Conservation (phyloP, 164 flowering plant genomes). For the Nymphaea colorata region DNA sequence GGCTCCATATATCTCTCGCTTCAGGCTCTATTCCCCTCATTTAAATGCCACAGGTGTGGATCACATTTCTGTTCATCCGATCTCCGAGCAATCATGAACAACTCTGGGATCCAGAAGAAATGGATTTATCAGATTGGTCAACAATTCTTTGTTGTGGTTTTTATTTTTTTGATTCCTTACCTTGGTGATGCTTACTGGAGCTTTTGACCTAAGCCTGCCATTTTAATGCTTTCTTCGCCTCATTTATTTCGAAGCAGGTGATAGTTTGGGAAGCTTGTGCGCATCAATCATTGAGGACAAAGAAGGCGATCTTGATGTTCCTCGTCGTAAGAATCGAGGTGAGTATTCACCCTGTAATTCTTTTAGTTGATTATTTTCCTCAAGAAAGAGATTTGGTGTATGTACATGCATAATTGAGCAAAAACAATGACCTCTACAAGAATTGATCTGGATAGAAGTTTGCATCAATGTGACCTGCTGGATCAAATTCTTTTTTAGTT, state of each 20-base stretch:
- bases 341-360: neutral
- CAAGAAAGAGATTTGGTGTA: neutral
- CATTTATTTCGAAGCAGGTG: neutral
- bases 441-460: no score
- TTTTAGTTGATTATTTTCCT: neutral
- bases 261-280: neutral
- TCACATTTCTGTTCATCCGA: neutral
- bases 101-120: neutral
- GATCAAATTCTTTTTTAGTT: no score
- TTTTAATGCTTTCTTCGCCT: neutral
- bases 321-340: neutral
- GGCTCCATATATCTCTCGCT: conserved; percentile 46
- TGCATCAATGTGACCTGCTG: no score
- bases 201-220: neutral
- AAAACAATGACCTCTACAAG: no score
- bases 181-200: neutral
- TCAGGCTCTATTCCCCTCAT: conserved; percentile 38
- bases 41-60: neutral
- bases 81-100: neutral
- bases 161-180: neutral
- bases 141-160: neutral
- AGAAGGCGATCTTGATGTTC: conserved; percentile 1
- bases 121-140: neutral
- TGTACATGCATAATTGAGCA: no score
- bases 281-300: neutral